Conservation (phyloP, 371 early-diverging fungal species). For the Mortierella sp. region DNA sequence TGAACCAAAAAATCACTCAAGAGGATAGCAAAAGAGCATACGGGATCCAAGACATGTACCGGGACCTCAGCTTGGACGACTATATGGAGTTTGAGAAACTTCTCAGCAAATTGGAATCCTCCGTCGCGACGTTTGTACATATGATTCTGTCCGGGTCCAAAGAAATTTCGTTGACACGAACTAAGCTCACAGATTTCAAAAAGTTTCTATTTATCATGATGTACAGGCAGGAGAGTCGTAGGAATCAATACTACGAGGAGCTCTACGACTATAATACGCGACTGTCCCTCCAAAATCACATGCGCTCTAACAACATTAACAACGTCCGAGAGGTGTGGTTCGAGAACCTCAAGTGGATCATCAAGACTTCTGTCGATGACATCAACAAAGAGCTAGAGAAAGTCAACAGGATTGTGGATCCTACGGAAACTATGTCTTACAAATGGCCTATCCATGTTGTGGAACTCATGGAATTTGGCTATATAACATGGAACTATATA, state of each 20-base stretch:
- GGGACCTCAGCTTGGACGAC: constrained; percentile 19
- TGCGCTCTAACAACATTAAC: constrained; percentile 10
- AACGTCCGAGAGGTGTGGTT: constrained; percentile 38
- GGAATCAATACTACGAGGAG: constrained; percentile 9
- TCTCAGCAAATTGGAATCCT: constrained; percentile 4
- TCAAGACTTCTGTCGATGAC: constrained; percentile 3
- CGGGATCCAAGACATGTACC: constrained; percentile 35
- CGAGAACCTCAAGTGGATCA: constrained; percentile 40
- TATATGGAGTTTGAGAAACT: constrained; percentile 27
- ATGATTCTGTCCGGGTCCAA: neutral
- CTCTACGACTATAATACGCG: neutral
- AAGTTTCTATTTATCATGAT: constrained; percentile 31
- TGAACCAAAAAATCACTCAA: constrained; percentile 5
- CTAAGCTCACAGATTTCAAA: constrained; percentile 22
- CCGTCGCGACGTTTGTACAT: constrained; percentile 19
- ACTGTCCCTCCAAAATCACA: constrained; percentile 11
- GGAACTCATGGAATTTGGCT: constrained; percentile 18
- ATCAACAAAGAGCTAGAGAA: no score
- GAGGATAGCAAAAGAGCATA: constrained; percentile 11
- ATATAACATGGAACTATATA: neutral
- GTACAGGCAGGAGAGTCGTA: constrained; percentile 23
- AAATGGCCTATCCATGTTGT: constrained; percentile 12
- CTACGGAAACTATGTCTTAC: neutral
- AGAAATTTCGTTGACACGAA: constrained; percentile 19
- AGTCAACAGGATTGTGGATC: no score